Evolutionary conservation across 345 rosid species (phyloP), one percentile per base, ranked within the genome.

Genomic region (Fremontodendron californicum): DNA sequence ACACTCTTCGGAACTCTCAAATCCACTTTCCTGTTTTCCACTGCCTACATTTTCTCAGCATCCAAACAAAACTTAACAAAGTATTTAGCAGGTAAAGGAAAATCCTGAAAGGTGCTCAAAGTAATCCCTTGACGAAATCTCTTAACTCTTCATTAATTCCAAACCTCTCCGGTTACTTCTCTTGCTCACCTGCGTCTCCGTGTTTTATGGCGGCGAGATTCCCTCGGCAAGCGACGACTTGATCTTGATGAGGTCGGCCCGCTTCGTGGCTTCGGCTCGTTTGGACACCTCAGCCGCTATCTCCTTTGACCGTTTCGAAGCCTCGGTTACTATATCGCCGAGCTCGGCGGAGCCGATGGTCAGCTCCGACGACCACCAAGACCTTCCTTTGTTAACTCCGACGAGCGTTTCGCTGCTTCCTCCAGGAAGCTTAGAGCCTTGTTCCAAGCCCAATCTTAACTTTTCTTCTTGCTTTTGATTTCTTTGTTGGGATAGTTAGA

Each of bases 121-220:
- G 85, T 86, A 71, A 90, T 81, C 43, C 80, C 78, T 77, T 85
- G 4, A 88, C 84, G 67, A 90, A 90, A 73, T 88, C 94, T 61
- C 88, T 81, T 78, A 90, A 76, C 78, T 88, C 90, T 42, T 90
- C 89, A 16, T 86, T 82, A 48, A 88, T 77, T 8, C 90, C 93
- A 78, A 86, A 84, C 66, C 46, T 79, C 81, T 81, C 81, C 48
- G 79, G 84, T 78, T 90, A 88, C 74, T 57, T 48, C 51, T 84
- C 83, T 42, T 65, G 70, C 46, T 55, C 39, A 18, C 69, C 54
- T n/a, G 33, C n/a, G 78, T 23, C 27, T 79, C 86, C 63, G 78
- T 13, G 62, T 70, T 18, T 9, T 29, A 69, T 8, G 45, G 72
- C 49, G 79, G 57, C 27, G 81, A 52, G 9, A 83, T 51, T 35